phyloP scores from a whole-genome alignment of 2,329 filamentous ascomycete genomes.

The Fusarium decemcellulare region DNA sequence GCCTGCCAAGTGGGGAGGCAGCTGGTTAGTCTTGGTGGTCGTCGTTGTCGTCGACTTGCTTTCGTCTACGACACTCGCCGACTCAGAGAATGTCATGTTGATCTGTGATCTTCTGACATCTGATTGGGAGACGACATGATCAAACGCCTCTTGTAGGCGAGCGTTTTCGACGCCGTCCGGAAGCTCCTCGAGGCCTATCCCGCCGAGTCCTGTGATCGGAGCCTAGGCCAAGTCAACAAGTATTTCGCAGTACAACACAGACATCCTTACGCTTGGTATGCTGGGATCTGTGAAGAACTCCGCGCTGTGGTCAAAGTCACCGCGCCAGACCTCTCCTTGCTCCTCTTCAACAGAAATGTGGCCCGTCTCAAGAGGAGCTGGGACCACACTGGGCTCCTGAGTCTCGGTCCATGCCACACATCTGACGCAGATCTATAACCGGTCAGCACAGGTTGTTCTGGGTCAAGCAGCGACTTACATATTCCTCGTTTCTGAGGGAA shows the following conservation, averaged over 20 bases:
- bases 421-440: conserved; percentile 49
- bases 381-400: conserved; percentile 52
- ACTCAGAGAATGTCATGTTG: conserved; percentile 1
- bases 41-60: conserved; percentile 6
- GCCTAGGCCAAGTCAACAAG: conserved; percentile 41
- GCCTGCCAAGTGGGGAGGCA: conserved; percentile 23
- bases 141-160: neutral
- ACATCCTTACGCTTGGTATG: conserved; percentile 36
- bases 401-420: conserved; percentile 55
- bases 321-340: conserved; percentile 21
- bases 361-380: conserved; percentile 49
- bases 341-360: conserved; percentile 52
- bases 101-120: too few relatives aligned
- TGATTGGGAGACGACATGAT: too few relatives aligned
- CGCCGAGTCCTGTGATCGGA: conserved; percentile 42
- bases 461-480: conserved; percentile 43
- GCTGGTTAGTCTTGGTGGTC: neutral
- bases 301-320: conserved; percentile 22
- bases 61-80: conserved; percentile 27
- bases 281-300: conserved; percentile 47
- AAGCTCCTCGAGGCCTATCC: conserved; percentile 5
- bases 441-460: conserved; percentile 14
- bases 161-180: neutral
- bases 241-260: neutral
- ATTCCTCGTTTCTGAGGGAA: conserved; percentile 45